Base-by-base conservation (phyloP, 163 green algal genomes). In the Chlorella variabilis region DNA sequence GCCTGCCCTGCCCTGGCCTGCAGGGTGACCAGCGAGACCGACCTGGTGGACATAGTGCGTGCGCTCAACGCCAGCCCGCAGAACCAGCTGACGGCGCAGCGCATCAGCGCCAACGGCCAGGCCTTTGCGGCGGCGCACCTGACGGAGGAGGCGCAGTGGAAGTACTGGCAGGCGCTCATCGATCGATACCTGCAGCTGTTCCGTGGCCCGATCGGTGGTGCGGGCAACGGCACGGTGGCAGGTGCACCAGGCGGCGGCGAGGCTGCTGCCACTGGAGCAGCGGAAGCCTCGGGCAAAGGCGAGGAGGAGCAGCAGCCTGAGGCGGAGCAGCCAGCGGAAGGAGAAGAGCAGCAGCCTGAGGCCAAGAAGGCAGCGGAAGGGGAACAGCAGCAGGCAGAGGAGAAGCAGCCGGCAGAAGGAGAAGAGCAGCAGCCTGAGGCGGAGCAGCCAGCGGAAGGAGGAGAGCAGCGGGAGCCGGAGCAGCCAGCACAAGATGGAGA, bases 41-140 rank as follows among this genome's bases (percentile, higher is more conserved):
- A 77, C 48, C n/a, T 77, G 1, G 27, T 77, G 45, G n/a, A 48
- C n/a, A 23, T 77, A 45, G 45, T 77, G 70, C 48, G 34, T 5
- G 17, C 9, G 20, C 45, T 77, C 9, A 42, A 77, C 8, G 31
- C n/a, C n/a, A n/a, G 20, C 18, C 33, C 48, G 0, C 29, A 21
- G 2, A 77, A 77, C 45, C 41, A 77, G n/a, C 31, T 45, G 31
- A 34, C n/a, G n/a, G 70, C 70, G 0, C 70, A 58, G 70, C 70
- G 51, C 20, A 58, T 77, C 18, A 45, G 31, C 2, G 45, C 70
- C 31, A 77, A 77, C 8, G 51, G 45, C 11, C 70, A 74, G 70
- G 70, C 70, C 8, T 77, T 77, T 49, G 70, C 70, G 20, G n/a
- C 48, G 20, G 21, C 31, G 5, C 51, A 65, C 31, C 48, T 77